Conservation (phyloP, 129 eudicot genomes). For the Apium graveolens region DNA sequence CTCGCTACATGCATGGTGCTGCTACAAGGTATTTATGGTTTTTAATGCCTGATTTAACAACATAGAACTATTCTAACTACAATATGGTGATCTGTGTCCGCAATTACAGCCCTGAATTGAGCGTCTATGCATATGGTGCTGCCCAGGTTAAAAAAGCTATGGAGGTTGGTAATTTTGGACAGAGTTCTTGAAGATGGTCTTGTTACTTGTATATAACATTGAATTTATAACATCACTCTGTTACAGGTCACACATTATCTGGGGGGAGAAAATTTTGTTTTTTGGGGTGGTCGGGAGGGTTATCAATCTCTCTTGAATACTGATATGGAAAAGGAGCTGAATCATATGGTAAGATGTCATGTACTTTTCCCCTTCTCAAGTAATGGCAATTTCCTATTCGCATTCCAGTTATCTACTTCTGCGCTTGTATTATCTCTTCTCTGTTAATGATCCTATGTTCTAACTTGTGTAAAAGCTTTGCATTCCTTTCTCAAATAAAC, state of each 20-base stretch:
- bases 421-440: neutral
- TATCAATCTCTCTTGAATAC: constrained; percentile 94
- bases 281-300: constrained; percentile 99
- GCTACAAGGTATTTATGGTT: constrained; percentile 66
- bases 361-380: neutral
- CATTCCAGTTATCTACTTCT: neutral
- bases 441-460: neutral
- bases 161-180: constrained; percentile 44
- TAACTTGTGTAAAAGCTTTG: neutral
- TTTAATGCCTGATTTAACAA: neutral
- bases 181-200: neutral
- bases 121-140: constrained; percentile 86
- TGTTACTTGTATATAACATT: neutral
- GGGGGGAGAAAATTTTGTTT: constrained; percentile 95
- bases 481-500: neutral
- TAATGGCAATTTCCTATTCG: neutral
- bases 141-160: constrained; percentile 98
- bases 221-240: neutral
- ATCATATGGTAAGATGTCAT: constrained; percentile 61
- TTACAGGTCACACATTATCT: constrained; percentile 93
- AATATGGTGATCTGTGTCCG: constrained; percentile 1
- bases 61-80: neutral
- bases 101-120: constrained; percentile 68
- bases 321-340: constrained; percentile 95
- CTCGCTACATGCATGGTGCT: constrained; percentile 97